Conservation (phyloP, 306 rosid genomes). For the Heteromeles arbutifolia region DNA sequence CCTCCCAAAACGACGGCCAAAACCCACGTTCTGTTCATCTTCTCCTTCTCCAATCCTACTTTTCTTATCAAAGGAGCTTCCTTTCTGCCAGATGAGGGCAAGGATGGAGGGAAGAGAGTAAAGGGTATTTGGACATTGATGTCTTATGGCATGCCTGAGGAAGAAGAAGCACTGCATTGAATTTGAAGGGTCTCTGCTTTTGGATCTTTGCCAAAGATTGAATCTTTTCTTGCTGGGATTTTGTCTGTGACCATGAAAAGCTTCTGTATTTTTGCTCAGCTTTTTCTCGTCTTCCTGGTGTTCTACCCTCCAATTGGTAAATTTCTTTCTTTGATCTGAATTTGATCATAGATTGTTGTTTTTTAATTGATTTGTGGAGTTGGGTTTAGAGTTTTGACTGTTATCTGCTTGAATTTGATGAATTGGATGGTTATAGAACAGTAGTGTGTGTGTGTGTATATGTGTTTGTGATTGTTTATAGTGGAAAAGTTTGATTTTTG, state of each 20-base stretch:
- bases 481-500: neutral
- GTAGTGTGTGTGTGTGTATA: neutral
- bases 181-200: constrained; percentile 23
- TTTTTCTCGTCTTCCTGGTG: constrained; percentile 31
- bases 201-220: constrained; percentile 19
- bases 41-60: constrained; percentile 7
- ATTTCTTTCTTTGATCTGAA: constrained; percentile 1
- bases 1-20: constrained; percentile 7
- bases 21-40: neutral
- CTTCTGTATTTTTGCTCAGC: constrained; percentile 26
- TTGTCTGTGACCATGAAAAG: constrained; percentile 25
- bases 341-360: neutral
- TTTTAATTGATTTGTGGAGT: neutral
- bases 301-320: constrained; percentile 56
- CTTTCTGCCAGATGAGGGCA: neutral
- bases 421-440: constrained; percentile 2
- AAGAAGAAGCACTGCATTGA: constrained; percentile 29
- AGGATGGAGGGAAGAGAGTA: neutral
- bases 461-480: neutral
- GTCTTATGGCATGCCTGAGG: constrained; percentile 67
- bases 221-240: constrained; percentile 15
- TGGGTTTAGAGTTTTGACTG: neutral
- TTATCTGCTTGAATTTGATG: neutral
- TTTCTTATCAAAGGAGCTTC: neutral
- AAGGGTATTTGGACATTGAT: constrained; percentile 11